These are phyloP conservation scores for Beverwykella pulmonaria DNA, from an alignment of 495 filamentous ascomycete genomes.

Conservation along the genomic window DNA sequence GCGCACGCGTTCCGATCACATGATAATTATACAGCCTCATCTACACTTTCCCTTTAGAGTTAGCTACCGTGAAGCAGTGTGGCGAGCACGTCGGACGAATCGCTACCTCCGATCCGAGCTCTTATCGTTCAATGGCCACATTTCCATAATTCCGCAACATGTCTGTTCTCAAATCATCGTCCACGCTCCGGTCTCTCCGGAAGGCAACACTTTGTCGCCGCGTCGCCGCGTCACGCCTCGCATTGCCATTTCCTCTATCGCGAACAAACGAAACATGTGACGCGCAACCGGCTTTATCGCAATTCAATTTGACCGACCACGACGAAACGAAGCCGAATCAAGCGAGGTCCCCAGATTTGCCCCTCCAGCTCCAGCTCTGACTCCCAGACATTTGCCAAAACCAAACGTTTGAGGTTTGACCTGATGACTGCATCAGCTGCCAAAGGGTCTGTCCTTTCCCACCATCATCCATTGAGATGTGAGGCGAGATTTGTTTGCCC, in stretches of 20 bases:
- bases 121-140: not conserved
- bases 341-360: conserved; percentile 27
- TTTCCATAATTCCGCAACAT: not conserved
- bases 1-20: conserved; percentile 12
- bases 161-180: conserved; percentile 10
- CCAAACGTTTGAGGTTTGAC: conserved; percentile 18
- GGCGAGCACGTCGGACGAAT: conserved; percentile 23
- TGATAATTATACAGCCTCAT: not conserved
- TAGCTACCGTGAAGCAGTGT: not conserved
- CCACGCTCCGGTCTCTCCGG: not conserved
- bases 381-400: conserved; percentile 4
- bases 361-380: conserved; percentile 24
- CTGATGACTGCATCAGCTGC: conserved; percentile 19
- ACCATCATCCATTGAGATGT: conserved; percentile 17
- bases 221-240: conserved; percentile 1
- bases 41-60: not conserved
- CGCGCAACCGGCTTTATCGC: conserved; percentile 10
- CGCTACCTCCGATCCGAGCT: not conserved
- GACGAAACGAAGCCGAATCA: conserved; percentile 15
- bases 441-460: not conserved
- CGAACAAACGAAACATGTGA: conserved; percentile 22
- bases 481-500: not conserved
- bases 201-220: not conserved
- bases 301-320: conserved; percentile 20
- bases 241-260: not conserved